phyloP scores from a whole-genome alignment of 2,329 filamentous ascomycete species.

The Pseudogymnoascus sp. region DNA sequence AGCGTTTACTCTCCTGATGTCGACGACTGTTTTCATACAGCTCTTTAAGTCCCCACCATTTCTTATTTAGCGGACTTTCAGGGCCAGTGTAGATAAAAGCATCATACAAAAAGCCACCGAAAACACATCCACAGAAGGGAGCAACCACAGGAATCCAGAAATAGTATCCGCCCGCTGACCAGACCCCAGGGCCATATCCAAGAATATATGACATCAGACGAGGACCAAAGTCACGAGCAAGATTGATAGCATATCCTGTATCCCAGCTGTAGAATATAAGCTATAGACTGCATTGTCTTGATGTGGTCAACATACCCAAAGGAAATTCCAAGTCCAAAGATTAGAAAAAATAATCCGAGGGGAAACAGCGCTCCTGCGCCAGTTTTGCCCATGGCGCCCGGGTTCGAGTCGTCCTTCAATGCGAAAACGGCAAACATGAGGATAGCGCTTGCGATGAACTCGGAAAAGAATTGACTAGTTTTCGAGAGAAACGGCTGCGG shows the following conservation, averaged over 20 bases:
- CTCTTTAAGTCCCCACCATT: slow-evolving; percentile 53
- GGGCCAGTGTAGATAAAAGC: slow-evolving; percentile 58
- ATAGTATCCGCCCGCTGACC: slow-evolving; percentile 60
- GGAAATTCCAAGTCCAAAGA: slow-evolving; percentile 65
- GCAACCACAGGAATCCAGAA: slow-evolving; percentile 71
- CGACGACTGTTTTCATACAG: slow-evolving; percentile 27
- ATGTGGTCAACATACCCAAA: slow-evolving; percentile 37
- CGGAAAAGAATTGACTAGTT: slow-evolving; percentile 61
- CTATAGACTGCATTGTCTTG: neutral
- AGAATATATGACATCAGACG: slow-evolving; percentile 57
- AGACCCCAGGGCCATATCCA: slow-evolving; percentile 61
- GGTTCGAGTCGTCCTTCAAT: slow-evolving; percentile 47
- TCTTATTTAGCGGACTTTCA: slow-evolving; percentile 61
- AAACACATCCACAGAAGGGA: slow-evolving; percentile 55
- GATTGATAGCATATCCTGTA: slow-evolving; percentile 68
- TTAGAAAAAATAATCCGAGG: slow-evolving; percentile 59
- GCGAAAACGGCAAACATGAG: slow-evolving; percentile 67
- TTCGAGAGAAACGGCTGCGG: slow-evolving; percentile 58
- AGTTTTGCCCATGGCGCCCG: slow-evolving; percentile 38
- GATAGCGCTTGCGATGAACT: slow-evolving; percentile 59
- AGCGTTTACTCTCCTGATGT: slow-evolving; percentile 10
- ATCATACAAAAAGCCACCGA: slow-evolving; percentile 61
- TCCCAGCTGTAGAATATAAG: slow-evolving; percentile 46
- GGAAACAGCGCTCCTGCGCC: slow-evolving; percentile 51
- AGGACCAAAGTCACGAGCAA: slow-evolving; percentile 65